Conservation (phyloP, 805 yeast species). For the Isabelozyma gotoi region DNA sequence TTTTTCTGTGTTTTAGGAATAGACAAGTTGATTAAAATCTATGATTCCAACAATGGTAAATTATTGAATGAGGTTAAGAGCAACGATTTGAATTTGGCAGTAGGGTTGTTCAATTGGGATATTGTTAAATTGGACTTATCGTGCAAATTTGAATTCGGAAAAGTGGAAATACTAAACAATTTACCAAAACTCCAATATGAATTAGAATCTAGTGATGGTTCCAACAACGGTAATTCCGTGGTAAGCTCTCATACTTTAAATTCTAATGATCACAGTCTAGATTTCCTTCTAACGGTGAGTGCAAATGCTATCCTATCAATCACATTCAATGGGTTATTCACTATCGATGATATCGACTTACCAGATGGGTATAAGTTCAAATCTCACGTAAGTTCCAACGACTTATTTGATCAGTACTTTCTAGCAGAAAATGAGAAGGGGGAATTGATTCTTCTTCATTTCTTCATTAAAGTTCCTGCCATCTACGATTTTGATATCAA, state of each 20-base stretch:
- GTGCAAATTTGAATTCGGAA: constrained; percentile 18
- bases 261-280: constrained; percentile 2
- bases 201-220: constrained; percentile 8
- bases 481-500: not conserved
- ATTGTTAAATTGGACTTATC: not conserved
- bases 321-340: constrained; percentile 30
- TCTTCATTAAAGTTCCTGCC: not conserved
- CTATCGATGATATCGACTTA: constrained; percentile 22
- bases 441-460: constrained; percentile 10
- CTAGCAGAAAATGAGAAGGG: constrained; percentile 13
- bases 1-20: constrained; percentile 45
- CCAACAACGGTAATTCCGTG: constrained; percentile 1
- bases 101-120: constrained; percentile 16
- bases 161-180: constrained; percentile 24
- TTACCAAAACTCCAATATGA: constrained; percentile 32
- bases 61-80: constrained; percentile 25
- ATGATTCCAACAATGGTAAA: constrained; percentile 48
- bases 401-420: constrained; percentile 25
- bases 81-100: constrained; percentile 8
- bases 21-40: constrained; percentile 42
- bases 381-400: constrained; percentile 16
- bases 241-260: not conserved
- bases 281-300: constrained; percentile 26
- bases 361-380: constrained; percentile 14
- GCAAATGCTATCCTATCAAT: constrained; percentile 19